These are phyloP conservation scores for Yarrowia phangngaensis DNA, from an alignment of 805 yeast species.

Conservation along the genomic window DNA sequence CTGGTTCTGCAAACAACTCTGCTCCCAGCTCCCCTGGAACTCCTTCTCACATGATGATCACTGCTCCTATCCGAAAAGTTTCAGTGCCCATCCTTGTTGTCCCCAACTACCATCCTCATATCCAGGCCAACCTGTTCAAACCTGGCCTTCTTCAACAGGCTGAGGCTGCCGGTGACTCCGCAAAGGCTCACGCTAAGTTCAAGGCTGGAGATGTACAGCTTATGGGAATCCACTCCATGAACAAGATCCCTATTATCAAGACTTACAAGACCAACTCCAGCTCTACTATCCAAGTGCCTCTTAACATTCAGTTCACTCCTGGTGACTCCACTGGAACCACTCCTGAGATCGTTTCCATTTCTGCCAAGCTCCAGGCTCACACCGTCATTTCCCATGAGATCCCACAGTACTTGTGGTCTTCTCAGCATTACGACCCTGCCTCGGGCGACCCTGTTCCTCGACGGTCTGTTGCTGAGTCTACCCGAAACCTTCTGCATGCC, in stretches of 20 bases:
- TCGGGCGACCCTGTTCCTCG: slow-evolving; percentile 19
- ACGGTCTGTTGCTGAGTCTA: slow-evolving; percentile 18
- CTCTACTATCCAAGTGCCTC: slow-evolving; percentile 18
- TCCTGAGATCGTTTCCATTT: slow-evolving; percentile 23
- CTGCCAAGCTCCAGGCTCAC: slow-evolving; percentile 23
- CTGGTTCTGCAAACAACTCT: slow-evolving; percentile 24
- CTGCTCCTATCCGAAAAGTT: slow-evolving; percentile 14
- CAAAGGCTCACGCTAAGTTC: slow-evolving; percentile 25
- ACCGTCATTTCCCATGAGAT: slow-evolving; percentile 24
- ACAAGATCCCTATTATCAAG: slow-evolving; percentile 26
- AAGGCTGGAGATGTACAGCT: slow-evolving; percentile 24
- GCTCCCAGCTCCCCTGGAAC: slow-evolving; percentile 18
- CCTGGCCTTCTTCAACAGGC: slow-evolving; percentile 25
- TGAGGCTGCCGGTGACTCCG: slow-evolving; percentile 16
- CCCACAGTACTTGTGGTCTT: slow-evolving; percentile 25
- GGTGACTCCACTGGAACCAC: slow-evolving; percentile 22
- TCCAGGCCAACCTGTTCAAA: slow-evolving; percentile 25
- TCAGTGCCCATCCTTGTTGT: slow-evolving; percentile 11
- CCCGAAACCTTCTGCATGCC: slow-evolving; percentile 18
- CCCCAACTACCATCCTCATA: slow-evolving; percentile 25
- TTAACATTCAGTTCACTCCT: slow-evolving; percentile 19
- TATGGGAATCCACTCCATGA: slow-evolving; percentile 21
- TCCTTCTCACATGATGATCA: slow-evolving; percentile 2
- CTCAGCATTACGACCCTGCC: slow-evolving; percentile 23
- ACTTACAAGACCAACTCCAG: slow-evolving; percentile 18